A percentile compares a stretch with the other conserved stretches of the same genome.
Evolutionary conservation across 208 protist genomes (phyloP).

Genomic region (Trypanosoma mega): DNA sequence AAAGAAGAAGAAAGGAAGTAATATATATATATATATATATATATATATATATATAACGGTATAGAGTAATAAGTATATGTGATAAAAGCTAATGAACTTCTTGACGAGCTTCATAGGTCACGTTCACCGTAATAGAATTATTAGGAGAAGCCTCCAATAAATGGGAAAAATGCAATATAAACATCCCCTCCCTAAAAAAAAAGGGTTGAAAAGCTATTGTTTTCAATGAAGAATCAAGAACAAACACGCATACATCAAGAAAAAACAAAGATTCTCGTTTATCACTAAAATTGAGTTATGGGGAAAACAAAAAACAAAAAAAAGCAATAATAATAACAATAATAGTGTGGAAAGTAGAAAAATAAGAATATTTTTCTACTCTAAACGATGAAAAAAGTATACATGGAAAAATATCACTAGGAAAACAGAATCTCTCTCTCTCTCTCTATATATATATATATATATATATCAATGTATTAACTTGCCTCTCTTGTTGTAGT

Average conservation of each 20-base stretch:
- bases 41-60: constrained; percentile 6
- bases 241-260: constrained; percentile 19
- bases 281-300: constrained; percentile 7
- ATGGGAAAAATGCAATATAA: too few relatives aligned
- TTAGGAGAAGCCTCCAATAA: too few relatives aligned
- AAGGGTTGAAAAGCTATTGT: too few relatives aligned
- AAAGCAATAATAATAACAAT: constrained; percentile 2
- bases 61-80: not conserved
- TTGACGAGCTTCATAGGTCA: not conserved
- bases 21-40: constrained; percentile 2
- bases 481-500: not conserved
- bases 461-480: not conserved
- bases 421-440: too few relatives aligned
- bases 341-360: not conserved
- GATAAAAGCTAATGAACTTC: not conserved
- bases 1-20: not conserved
- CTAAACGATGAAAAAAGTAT: constrained; percentile 17
- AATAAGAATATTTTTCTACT: too few relatives aligned
- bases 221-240: constrained; percentile 11
- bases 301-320: constrained; percentile 15
- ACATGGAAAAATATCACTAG: not conserved
- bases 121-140: too few relatives aligned
- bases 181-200: too few relatives aligned
- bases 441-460: too few relatives aligned
- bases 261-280: constrained; percentile 6